These are phyloP conservation scores for Malbranchea cinnamomea DNA, from an alignment of 2,329 filamentous ascomycete species.

Conservation along the genomic window DNA sequence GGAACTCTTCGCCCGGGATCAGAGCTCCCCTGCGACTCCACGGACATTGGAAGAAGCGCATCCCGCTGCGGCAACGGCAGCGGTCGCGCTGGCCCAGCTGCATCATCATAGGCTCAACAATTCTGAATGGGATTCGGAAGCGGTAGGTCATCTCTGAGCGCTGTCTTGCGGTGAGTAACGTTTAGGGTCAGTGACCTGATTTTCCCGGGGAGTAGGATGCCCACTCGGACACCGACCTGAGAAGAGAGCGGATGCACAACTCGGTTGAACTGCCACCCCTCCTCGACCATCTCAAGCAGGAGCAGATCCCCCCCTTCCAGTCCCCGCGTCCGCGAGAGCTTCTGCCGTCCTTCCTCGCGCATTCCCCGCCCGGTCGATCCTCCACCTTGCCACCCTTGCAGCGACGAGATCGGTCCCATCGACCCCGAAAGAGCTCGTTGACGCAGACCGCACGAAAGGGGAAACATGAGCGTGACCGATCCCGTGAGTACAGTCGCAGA, in stretches of 20 bases:
- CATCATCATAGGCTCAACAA: slow-evolving; percentile 64
- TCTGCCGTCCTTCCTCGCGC: slow-evolving; percentile 65
- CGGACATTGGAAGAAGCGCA: slow-evolving; percentile 50
- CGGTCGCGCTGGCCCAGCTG: slow-evolving; percentile 74
- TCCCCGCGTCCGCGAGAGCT: slow-evolving; percentile 53
- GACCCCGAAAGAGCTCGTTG: slow-evolving; percentile 65
- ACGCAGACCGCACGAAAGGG: slow-evolving; percentile 60
- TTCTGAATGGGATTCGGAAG: slow-evolving; percentile 63
- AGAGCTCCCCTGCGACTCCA: slow-evolving; percentile 52
- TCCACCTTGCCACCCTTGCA: slow-evolving; percentile 78
- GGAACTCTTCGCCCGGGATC: slow-evolving; percentile 53
- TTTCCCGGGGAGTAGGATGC: slow-evolving; percentile 44
- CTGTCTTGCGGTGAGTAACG: no score
- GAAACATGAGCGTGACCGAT: slow-evolving; percentile 69
- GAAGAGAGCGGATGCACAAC: slow-evolving; percentile 44
- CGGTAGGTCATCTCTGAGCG: slow-evolving; percentile 42
- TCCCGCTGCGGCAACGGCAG: slow-evolving; percentile 59
- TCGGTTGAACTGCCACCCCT: slow-evolving; percentile 62
- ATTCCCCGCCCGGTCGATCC: slow-evolving; percentile 72
- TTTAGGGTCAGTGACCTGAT: no score
- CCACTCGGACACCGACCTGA: slow-evolving; percentile 55
- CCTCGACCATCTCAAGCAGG: slow-evolving; percentile 54
- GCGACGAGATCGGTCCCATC: slow-evolving; percentile 51
- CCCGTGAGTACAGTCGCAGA: slow-evolving; percentile 58
- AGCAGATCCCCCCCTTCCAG: slow-evolving; percentile 52